Conservation (phyloP, 371 early-diverging fungal species). For the Saksenaea vasiformis region DNA sequence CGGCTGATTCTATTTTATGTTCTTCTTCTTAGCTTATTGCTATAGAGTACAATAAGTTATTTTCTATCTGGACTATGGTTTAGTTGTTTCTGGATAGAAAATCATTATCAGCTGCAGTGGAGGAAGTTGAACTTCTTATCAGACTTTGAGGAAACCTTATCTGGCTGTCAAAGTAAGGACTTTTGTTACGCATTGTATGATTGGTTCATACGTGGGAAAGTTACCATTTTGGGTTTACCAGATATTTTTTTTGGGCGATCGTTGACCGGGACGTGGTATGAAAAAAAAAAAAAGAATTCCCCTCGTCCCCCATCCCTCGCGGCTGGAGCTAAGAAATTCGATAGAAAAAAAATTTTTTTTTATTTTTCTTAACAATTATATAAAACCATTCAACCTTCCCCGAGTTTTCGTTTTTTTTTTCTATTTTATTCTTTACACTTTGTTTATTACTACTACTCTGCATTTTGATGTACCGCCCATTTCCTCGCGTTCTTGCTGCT, state of each 20-base stretch:
- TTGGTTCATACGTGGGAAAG: constrained; percentile 25
- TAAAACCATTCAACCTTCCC: background rate
- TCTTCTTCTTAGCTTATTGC: background rate
- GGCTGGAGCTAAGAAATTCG: constrained; percentile 1
- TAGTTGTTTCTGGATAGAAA: background rate
- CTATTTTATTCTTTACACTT: background rate
- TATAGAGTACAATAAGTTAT: background rate
- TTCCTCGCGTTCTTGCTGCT: constrained; percentile 10
- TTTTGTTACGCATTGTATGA: constrained; percentile 7
- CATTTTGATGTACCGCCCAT: constrained; percentile 11
- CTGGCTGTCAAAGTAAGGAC: constrained; percentile 5
- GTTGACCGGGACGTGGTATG: constrained; percentile 4
- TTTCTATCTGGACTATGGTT: background rate
- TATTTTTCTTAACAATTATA: background rate
- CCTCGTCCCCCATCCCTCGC: constrained; percentile 10
- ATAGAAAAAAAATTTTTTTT: background rate
- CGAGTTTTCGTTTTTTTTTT: constrained; percentile 1
- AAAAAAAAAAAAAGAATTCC: constrained; percentile 9
- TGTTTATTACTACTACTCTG: background rate
- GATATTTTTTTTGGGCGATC: background rate
- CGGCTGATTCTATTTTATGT: too few species aligned
- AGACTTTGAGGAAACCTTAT: background rate
- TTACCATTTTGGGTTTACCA: constrained; percentile 8
- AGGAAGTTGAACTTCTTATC: background rate
- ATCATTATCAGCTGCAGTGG: constrained; percentile 1